phyloP scores from a whole-genome alignment of 163 green algal genomes.

The Scenedesmus sp. region DNA sequence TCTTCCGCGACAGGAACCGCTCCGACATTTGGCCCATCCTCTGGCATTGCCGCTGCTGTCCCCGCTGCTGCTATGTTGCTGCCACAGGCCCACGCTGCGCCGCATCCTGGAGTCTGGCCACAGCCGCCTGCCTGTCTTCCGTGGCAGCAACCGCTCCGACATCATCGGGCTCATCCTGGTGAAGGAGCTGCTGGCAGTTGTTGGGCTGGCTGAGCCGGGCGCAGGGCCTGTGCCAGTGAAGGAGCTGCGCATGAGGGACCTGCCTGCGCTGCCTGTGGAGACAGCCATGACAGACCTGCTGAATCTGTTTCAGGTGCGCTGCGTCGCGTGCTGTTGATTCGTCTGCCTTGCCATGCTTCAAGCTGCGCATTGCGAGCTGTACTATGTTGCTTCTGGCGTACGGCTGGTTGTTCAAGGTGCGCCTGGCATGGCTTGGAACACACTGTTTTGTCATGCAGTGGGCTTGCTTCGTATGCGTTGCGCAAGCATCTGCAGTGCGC shows the following conservation, averaged over 20 bases:
- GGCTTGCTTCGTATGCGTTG: too few relatives aligned
- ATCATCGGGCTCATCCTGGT: slow-evolving; percentile 54
- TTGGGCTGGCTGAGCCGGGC: not conserved
- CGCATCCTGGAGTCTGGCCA: slow-evolving; percentile 76
- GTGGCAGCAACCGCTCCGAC: slow-evolving; percentile 50
- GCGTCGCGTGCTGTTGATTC: not conserved
- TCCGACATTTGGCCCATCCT: slow-evolving; percentile 36
- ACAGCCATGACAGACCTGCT: slow-evolving; percentile 69
- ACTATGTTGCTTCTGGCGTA: not conserved
- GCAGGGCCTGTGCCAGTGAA: not conserved
- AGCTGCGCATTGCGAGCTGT: not conserved
- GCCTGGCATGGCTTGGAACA: not conserved
- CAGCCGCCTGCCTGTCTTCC: slow-evolving; percentile 83
- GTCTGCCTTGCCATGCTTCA: not conserved
- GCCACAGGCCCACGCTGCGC: not conserved
- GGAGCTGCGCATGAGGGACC: slow-evolving; percentile 50
- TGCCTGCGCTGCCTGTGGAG: slow-evolving; percentile 50
- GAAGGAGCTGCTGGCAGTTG: slow-evolving; percentile 51
- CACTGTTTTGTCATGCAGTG: too few relatives aligned
- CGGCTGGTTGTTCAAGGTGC: not conserved
- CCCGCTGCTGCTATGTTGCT: not conserved
- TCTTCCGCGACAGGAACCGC: slow-evolving; percentile 67
- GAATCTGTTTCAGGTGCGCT: slow-evolving; percentile 40
- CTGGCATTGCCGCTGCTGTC: not conserved
- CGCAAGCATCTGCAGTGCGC: too few relatives aligned